phyloP scores from a whole-genome alignment of 805 yeast species.

The Komagataella pastoris region DNA sequence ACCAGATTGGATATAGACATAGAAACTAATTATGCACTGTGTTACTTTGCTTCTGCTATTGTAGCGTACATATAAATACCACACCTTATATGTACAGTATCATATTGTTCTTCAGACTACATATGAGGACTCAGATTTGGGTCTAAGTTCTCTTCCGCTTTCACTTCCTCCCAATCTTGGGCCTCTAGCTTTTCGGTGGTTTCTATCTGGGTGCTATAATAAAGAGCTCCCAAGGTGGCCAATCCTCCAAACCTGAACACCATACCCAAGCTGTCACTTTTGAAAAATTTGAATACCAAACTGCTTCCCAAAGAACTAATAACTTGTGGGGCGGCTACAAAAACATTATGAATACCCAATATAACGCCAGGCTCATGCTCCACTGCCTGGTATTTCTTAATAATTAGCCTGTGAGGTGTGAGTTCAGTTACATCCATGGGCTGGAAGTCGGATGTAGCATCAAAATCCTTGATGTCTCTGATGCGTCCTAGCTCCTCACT shows the following conservation, averaged over 20 bases:
- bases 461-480: slow-evolving; percentile 27
- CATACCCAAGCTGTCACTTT: slow-evolving; percentile 38
- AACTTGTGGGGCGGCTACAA: slow-evolving; percentile 46
- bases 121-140: neutral
- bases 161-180: slow-evolving; percentile 18
- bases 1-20: neutral
- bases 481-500: slow-evolving; percentile 43
- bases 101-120: neutral
- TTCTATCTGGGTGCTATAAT: slow-evolving; percentile 27
- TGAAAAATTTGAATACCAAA: slow-evolving; percentile 26
- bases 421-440: neutral
- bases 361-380: slow-evolving; percentile 46
- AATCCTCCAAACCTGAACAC: slow-evolving; percentile 43
- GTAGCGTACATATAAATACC: neutral
- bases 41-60: neutral
- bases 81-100: neutral
- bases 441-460: neutral
- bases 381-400: slow-evolving; percentile 20
- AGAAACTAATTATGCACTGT: neutral
- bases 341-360: slow-evolving; percentile 44
- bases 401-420: slow-evolving; percentile 5
- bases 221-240: slow-evolving; percentile 31
- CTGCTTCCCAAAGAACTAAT: slow-evolving; percentile 34
- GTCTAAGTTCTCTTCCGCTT: neutral
- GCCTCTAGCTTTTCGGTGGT: slow-evolving; percentile 21